phyloP scores from a whole-genome alignment of 192 early-diverging fungal genomes.

The Coemansia sp. region DNA sequence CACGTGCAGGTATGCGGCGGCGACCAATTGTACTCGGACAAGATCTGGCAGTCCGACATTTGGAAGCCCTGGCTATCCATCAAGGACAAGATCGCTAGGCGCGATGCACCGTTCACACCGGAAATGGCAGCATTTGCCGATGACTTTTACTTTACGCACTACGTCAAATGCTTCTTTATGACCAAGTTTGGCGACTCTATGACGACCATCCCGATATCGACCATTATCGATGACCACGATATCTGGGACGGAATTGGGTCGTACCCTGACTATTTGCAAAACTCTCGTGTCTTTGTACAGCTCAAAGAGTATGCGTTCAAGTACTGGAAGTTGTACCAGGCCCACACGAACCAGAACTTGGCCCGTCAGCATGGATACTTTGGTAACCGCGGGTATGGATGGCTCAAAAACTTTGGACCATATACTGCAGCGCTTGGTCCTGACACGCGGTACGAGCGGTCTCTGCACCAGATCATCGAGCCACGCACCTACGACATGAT shows the following conservation, averaged over 20 bases:
- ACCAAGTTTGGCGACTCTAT: constrained; percentile 68
- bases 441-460: constrained; percentile 78
- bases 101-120: constrained; percentile 57
- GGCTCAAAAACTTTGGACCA: constrained; percentile 71
- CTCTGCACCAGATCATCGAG: constrained; percentile 62
- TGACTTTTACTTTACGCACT: constrained; percentile 74
- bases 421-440: constrained; percentile 64
- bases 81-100: constrained; percentile 56
- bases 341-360: constrained; percentile 66
- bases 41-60: constrained; percentile 58
- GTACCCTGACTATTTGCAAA: constrained; percentile 76
- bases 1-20: constrained; percentile 76
- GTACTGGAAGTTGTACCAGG: constrained; percentile 87
- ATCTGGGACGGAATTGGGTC: constrained; percentile 86
- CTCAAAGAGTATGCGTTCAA: constrained; percentile 71
- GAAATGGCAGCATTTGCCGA: constrained; percentile 61
- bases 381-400: constrained; percentile 61
- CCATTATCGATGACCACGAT: constrained; percentile 88
- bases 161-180: constrained; percentile 63
- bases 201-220: constrained; percentile 74
- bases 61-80: constrained; percentile 65
- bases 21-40: constrained; percentile 74
- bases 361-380: constrained; percentile 62
- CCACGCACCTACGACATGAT: constrained; percentile 64
- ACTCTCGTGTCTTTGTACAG: constrained; percentile 71